Evolutionary conservation across 176 grass and related monocot species (phyloP).

Genomic region (Lolium rigidum): DNA sequence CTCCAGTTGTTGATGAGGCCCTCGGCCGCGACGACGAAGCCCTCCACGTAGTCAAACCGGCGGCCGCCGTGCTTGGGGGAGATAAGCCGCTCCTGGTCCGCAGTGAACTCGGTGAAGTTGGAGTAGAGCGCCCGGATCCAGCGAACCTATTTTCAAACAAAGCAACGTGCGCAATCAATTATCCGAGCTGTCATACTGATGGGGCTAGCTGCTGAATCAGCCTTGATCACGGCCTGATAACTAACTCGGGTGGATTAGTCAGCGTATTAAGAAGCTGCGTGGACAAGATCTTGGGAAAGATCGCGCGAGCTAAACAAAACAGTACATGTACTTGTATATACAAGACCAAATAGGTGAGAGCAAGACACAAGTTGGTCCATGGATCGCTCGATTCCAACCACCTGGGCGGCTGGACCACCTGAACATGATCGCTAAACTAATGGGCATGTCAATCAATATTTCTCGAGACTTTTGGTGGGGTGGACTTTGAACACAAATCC

Average conservation of each 20-base stretch:
- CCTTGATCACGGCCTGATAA: neutral
- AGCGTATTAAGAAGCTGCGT: neutral
- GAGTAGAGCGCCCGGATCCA: constrained; percentile 95
- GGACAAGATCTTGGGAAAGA: constrained; percentile 40
- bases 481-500: neutral
- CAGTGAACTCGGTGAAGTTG: constrained; percentile 78
- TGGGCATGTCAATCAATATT: neutral
- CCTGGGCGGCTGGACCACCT: constrained; percentile 32
- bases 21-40: constrained; percentile 90
- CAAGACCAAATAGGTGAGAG: constrained; percentile 17
- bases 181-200: neutral
- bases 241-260: neutral
- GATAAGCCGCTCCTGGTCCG: constrained; percentile 87
- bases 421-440: neutral
- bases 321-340: neutral
- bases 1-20: constrained; percentile 99
- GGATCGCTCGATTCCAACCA: constrained; percentile 26
- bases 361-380: constrained; percentile 34
- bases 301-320: constrained; percentile 30
- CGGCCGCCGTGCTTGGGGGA: constrained; percentile 40
- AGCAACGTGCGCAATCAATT: neutral
- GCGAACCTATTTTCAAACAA: constrained; percentile 53
- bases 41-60: constrained; percentile 93
- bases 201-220: constrained; percentile 11
- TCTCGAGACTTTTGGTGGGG: neutral